Conservation (phyloP, 2,329 filamentous ascomycete species). For the Diplodia scrobiculata region DNA sequence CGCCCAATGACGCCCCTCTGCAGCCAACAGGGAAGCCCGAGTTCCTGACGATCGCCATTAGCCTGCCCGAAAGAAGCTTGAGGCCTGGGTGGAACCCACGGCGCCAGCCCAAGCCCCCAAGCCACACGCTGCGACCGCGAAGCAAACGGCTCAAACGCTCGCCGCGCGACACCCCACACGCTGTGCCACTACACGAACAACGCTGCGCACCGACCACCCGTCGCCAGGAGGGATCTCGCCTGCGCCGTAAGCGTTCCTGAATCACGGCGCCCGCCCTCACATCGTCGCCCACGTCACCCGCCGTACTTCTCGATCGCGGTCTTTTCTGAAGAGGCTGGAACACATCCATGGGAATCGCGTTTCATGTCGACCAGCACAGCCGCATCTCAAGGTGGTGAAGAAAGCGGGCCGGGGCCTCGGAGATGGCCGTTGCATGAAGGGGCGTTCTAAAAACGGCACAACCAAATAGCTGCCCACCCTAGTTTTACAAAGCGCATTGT, state of each 20-base stretch:
- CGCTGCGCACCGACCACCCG: constrained; percentile 2
- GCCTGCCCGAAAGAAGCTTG: not conserved
- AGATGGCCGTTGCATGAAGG: constrained; percentile 4
- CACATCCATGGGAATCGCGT: not conserved
- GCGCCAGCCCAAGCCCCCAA: not conserved
- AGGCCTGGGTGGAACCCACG: not conserved
- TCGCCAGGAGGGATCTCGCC: constrained; percentile 14
- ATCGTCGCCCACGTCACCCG: constrained; percentile 1
- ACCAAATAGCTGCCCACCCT: constrained; percentile 5
- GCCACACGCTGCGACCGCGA: constrained; percentile 1
- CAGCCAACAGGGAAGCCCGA: constrained; percentile 5
- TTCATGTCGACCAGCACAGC: constrained; percentile 3
- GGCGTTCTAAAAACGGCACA: not conserved
- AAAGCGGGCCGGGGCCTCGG: not conserved
- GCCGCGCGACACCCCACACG: not conserved
- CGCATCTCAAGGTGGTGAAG: not conserved
- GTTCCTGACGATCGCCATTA: constrained; percentile 26
- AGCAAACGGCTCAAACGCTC: constrained; percentile 13
- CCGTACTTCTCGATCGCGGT: not conserved
- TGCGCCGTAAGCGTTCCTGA: constrained; percentile 3
- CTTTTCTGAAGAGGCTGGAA: constrained; percentile 2
- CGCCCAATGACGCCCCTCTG: constrained; percentile 20
- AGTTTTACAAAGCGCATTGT: not conserved
- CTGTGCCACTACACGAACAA: not conserved
- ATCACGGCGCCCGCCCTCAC: not conserved